These are phyloP conservation scores for Stellera chamaejasme DNA, from an alignment of 345 rosid species.

Conservation along the genomic window DNA sequence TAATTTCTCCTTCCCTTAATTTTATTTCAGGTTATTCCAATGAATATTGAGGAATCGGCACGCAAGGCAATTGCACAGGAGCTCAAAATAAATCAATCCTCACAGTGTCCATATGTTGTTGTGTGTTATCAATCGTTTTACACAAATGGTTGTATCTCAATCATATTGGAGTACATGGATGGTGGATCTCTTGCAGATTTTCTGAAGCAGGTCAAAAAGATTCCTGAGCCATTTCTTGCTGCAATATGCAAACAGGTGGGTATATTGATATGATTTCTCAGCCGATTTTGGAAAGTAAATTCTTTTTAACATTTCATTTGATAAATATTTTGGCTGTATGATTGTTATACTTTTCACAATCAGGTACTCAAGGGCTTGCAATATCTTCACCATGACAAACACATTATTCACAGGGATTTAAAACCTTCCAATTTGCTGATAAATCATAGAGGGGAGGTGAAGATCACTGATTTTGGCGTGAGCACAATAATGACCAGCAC, in stretches of 20 bases:
- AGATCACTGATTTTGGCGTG: conserved; percentile 95
- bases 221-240: conserved; percentile 58
- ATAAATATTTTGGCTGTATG: background rate
- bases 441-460: conserved; percentile 92
- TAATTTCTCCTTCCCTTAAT: background rate
- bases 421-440: conserved; percentile 87
- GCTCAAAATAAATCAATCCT: conserved; percentile 59
- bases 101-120: conserved; percentile 65
- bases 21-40: conserved; percentile 42
- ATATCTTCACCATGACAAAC: conserved; percentile 81
- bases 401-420: conserved; percentile 63
- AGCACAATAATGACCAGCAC: conserved; percentile 74
- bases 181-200: conserved; percentile 72
- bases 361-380: conserved; percentile 76
- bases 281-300: background rate
- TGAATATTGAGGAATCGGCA: conserved; percentile 49
- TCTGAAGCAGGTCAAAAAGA: conserved; percentile 43
- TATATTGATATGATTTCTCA: background rate
- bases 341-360: conserved; percentile 6
- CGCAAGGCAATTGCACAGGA: conserved; percentile 60
- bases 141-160: conserved; percentile 53
- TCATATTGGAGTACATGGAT: conserved; percentile 73
- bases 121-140: conserved; percentile 69
- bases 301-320: background rate
- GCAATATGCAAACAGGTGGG: conserved; percentile 81